Base-by-base conservation (phyloP, 2,329 filamentous ascomycete genomes). In the Lasiodiplodia sp. region DNA sequence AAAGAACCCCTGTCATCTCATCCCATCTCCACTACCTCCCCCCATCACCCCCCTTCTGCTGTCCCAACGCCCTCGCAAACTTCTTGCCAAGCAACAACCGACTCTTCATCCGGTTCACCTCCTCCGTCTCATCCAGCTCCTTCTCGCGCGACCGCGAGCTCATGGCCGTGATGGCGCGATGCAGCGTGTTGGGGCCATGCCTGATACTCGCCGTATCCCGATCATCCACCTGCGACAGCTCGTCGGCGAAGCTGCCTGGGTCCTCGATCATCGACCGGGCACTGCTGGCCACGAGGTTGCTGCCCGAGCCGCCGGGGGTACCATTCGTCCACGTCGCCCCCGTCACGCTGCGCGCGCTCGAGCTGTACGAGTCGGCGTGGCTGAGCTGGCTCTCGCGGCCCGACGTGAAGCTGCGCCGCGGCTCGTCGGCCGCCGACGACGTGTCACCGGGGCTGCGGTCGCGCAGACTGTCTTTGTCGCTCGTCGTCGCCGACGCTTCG, bases 161-260 rank as follows among this genome's bases (percentile, higher is more conserved):
- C 70, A 78, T 76, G 1, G 75, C 75, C 16, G 74, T 74, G 2
- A 78, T 74, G 4, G 73, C 72, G 12, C 77, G 76, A n/a, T 79
- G 71, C 67, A 79, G 77, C 49, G 75, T 74, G 68, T 75, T 76
- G 49, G 78, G 67, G 44, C 23, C 60, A 60, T 75, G 73, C 56
- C 78, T 75, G n/a, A 79, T 72, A 34, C 76, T 78, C 5, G 40
- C 67, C 18, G 67, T 57, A 5, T 69, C 68, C 2, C 62, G 18
- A 8, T 68, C 51, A n/a, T 69, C 63, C 4, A 67, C 68, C 25
- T 55, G 52, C 21, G 53, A 58, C 25, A 69, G 58, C 65, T 80
- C 78, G 51, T 80, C 78, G 2, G 78, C 78, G 66, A 80, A 80
- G 1, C 31, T 53, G 14, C 28, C 28, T 2, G 31, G 31, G 38